Base-by-base conservation (phyloP, 371 early-diverging fungal genomes). In the Encephalitozoon intestinalis region DNA sequence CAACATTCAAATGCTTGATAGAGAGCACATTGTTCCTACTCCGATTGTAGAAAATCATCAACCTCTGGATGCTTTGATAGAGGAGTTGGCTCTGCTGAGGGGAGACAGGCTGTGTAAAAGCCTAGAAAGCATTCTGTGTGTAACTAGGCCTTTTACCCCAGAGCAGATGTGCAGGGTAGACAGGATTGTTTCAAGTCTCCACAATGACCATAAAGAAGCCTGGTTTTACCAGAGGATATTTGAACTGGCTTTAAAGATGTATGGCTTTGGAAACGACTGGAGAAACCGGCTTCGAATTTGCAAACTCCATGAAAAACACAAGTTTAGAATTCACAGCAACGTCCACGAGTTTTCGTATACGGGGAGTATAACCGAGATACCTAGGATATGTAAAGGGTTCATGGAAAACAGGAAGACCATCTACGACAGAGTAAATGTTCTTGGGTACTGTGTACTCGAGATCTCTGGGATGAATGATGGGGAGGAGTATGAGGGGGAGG, bases 221-320 rank as follows among this genome's bases (percentile, higher is more conserved):
- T 58, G 58, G 58, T 58, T 58, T 5, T 58, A 58, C 21, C 58
- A 58, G 58, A 30, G 34, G n/a, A 58, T 58, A 37, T 58, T 58
- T 34, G 58, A 58, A 21, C 34, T 58, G 12, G 28, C 21, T 4
- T 34, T 58, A 18, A 58, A 58, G 58, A 28, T 28, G 28, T 58
- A 58, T 58, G 58, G 37, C 34, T 58, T 58, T 31, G 28, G 15
- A 11, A 58, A 58, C n/a, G 37, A 31, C 25, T 58, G 58, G 58
- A 58, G 58, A 21, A 58, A 37, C 58, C 30, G 37, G 18, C 58
- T 58, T 11, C 12, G 30, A 34, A 37, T 18, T 1, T 31, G 15
- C 18, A 30, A 21, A 5, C 30, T 58, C 37, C 58, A 58, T 15
- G 58, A 58, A 21, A 58, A 58, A 11, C 58, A 58, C 28, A 58